Conservation (phyloP, 179 eudicot genomes). For the Corrigiola litoralis region DNA sequence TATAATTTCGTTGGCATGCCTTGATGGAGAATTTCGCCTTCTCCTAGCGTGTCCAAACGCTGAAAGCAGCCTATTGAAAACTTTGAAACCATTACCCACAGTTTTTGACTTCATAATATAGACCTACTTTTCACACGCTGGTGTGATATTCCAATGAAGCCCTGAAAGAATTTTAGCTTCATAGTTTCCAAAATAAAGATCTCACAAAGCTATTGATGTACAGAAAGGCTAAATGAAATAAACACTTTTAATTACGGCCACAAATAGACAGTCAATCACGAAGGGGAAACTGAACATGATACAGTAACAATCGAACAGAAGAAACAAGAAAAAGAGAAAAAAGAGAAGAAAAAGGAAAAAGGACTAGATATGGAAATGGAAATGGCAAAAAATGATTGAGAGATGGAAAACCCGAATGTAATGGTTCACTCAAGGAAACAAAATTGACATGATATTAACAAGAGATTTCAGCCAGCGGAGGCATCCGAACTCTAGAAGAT, state of each 20-base stretch:
- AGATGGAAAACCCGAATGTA: not conserved
- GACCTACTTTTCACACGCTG: no score
- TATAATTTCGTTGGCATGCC: no score
- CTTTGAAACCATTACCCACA: no score
- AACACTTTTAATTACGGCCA: constrained; percentile 5
- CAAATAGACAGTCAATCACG: constrained; percentile 17
- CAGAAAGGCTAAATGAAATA: not conserved
- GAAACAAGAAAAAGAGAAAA: not conserved
- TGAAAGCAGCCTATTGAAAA: no score
- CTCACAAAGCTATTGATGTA: no score
- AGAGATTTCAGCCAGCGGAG: constrained; percentile 21
- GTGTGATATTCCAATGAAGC: no score
- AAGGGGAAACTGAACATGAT: constrained; percentile 5
- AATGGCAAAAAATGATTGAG: not conserved
- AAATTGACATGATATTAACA: constrained; percentile 39
- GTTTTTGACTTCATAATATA: no score
- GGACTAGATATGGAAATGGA: not conserved
- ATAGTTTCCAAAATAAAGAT: no score
- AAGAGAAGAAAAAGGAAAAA: not conserved
- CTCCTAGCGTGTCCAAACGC: no score
- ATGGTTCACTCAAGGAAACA: constrained; percentile 21
- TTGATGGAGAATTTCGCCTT: no score
- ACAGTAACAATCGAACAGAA: not conserved
- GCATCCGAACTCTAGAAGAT: constrained; percentile 11
- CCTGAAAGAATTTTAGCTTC: no score